phyloP scores from a whole-genome alignment of 805 yeast species.

The Wickerhamiella musiphila region DNA sequence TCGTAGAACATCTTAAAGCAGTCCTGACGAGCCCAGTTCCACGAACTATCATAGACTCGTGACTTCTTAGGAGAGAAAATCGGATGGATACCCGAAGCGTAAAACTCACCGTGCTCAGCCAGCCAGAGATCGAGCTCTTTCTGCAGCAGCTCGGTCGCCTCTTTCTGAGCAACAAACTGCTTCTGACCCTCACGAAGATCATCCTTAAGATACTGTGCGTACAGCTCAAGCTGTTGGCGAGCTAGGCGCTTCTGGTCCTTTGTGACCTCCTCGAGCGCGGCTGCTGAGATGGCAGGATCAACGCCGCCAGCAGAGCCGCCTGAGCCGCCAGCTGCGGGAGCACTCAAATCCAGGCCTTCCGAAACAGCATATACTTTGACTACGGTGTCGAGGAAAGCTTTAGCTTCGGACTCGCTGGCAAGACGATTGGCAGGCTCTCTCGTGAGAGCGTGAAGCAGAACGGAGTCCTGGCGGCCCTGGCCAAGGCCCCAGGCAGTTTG shows the following conservation, averaged over 20 bases:
- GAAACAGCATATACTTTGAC: slow-evolving; percentile 74
- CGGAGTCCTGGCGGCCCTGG: slow-evolving; percentile 86
- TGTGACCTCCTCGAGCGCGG: slow-evolving; percentile 74
- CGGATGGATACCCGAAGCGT: slow-evolving; percentile 81
- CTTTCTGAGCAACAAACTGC: slow-evolving; percentile 65
- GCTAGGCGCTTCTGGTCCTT: slow-evolving; percentile 56
- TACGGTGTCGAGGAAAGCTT: slow-evolving; percentile 64
- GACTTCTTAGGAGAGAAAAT: slow-evolving; percentile 85
- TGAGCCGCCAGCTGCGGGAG: slow-evolving; percentile 39
- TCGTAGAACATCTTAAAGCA: slow-evolving; percentile 85
- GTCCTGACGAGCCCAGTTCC: slow-evolving; percentile 99
- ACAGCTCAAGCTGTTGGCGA: slow-evolving; percentile 70
- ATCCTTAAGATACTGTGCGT: slow-evolving; percentile 86
- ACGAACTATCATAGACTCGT: slow-evolving; percentile 88
- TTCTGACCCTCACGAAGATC: slow-evolving; percentile 86
- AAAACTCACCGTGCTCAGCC: slow-evolving; percentile 83
- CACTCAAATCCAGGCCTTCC: slow-evolving; percentile 59
- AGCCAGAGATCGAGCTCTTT: slow-evolving; percentile 82
- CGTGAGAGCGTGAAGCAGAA: slow-evolving; percentile 64
- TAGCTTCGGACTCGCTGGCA: slow-evolving; percentile 75
- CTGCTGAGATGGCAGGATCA: slow-evolving; percentile 83
- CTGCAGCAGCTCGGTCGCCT: slow-evolving; percentile 69
- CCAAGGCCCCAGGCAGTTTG: slow-evolving; percentile 87
- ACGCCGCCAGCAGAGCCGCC: slow-evolving; percentile 35
- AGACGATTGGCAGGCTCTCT: slow-evolving; percentile 85